These are phyloP conservation scores for Musa beccarii DNA, from an alignment of 176 grass and related monocot species.

Conservation along the genomic window DNA sequence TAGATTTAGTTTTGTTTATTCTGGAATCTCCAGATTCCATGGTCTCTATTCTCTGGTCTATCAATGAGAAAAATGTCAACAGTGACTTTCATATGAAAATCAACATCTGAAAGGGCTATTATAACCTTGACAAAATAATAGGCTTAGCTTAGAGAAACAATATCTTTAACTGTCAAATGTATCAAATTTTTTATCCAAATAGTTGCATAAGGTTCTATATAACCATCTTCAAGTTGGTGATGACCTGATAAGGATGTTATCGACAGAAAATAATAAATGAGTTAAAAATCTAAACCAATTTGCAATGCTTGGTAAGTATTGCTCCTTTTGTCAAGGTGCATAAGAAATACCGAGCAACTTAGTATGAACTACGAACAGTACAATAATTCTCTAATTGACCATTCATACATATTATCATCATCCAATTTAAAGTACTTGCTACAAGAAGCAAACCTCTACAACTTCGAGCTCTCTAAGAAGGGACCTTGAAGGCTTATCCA, in stretches of 20 bases:
- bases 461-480: conserved; percentile 92
- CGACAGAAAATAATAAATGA: background rate
- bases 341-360: background rate
- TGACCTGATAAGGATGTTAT: background rate
- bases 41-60: too few relatives aligned
- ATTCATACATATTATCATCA: background rate
- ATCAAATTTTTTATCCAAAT: too few relatives aligned
- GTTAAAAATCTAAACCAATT: background rate
- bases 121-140: too few relatives aligned
- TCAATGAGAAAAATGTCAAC: too few relatives aligned
- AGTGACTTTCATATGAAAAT: too few relatives aligned
- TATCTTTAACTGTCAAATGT: too few relatives aligned
- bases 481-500: conserved; percentile 86
- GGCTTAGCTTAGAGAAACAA: too few relatives aligned
- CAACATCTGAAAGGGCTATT: too few relatives aligned
- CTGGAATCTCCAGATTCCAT: too few relatives aligned
- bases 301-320: background rate
- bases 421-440: conserved; percentile 7
- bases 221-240: background rate
- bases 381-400: background rate
- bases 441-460: conserved; percentile 63
- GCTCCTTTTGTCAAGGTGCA: background rate
- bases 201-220: too few relatives aligned
- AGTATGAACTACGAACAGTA: background rate
- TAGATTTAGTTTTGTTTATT: too few relatives aligned